Conservation (phyloP, 345 rosid species). For the Erysimum cheiranthoides region DNA sequence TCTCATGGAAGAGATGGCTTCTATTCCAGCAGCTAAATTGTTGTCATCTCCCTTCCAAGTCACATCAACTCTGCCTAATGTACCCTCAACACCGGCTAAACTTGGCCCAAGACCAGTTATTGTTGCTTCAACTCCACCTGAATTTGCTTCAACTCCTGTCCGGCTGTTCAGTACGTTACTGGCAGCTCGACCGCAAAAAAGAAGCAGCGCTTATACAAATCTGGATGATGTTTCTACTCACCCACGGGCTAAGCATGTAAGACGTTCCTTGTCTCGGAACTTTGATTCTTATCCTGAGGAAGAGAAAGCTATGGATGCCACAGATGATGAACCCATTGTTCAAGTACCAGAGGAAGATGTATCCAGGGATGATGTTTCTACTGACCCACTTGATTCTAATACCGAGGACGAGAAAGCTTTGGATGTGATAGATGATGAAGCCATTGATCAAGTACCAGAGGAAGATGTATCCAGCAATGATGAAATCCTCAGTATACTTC, state of each 20-base stretch:
- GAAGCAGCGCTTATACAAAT: slow-evolving; percentile 52
- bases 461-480: slow-evolving; percentile 49
- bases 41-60: slow-evolving; percentile 19
- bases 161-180: slow-evolving; percentile 59
- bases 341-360: slow-evolving; percentile 33
- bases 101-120: slow-evolving; percentile 35
- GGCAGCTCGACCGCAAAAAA: slow-evolving; percentile 46
- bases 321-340: slow-evolving; percentile 33
- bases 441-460: slow-evolving; percentile 27
- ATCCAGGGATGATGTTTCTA: slow-evolving; percentile 49
- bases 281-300: slow-evolving; percentile 59
- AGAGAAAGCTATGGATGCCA: slow-evolving; percentile 14
- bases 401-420: slow-evolving; percentile 39
- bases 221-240: slow-evolving; percentile 52
- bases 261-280: slow-evolving; percentile 62
- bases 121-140: slow-evolving; percentile 61
- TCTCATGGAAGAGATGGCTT: slow-evolving; percentile 33
- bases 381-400: slow-evolving; percentile 53
- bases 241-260: slow-evolving; percentile 56
- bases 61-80: not conserved
- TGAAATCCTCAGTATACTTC: slow-evolving; percentile 55
- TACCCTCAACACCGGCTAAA: slow-evolving; percentile 32
- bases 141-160: slow-evolving; percentile 61
- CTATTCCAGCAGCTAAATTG: slow-evolving; percentile 13
- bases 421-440: slow-evolving; percentile 37